A percentile compares a stretch with the other conserved stretches of the same genome.
Evolutionary conservation across 2,329 filamentous ascomycete genomes (phyloP).

Genomic region (Metarhizium anisopliae): DNA sequence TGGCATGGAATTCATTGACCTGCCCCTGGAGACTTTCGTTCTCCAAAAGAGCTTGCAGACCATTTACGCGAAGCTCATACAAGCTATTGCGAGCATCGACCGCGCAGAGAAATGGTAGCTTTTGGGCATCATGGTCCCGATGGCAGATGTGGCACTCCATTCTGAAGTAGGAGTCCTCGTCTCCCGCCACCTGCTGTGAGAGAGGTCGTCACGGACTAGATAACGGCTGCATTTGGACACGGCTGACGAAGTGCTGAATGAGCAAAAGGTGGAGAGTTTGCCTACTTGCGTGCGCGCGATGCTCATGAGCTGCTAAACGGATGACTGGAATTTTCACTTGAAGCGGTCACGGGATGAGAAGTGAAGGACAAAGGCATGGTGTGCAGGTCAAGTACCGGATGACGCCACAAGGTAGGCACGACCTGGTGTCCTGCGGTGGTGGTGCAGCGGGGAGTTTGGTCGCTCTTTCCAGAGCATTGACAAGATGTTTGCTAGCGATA

Average conservation of each 20-base stretch:
- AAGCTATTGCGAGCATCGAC: constrained; percentile 62
- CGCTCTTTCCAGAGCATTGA: background rate
- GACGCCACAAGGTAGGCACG: constrained; percentile 4
- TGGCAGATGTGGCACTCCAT: constrained; percentile 66
- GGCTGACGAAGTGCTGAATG: background rate
- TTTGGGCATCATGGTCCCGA: constrained; percentile 43
- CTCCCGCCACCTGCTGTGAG: background rate
- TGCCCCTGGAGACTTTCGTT: constrained; percentile 46
- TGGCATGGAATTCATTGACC: constrained; percentile 33
- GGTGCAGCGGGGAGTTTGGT: background rate
- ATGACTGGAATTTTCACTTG: constrained; percentile 3
- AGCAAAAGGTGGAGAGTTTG: background rate
- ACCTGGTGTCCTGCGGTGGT: background rate
- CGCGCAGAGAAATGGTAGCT: constrained; percentile 57
- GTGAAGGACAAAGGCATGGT: constrained; percentile 1
- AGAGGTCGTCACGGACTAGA: constrained; percentile 1
- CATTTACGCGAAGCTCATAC: constrained; percentile 55
- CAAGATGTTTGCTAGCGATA: background rate
- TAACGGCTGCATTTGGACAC: background rate
- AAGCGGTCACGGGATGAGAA: constrained; percentile 4
- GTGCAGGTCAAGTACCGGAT: background rate
- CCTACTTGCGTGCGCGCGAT: background rate
- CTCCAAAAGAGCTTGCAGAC: constrained; percentile 51
- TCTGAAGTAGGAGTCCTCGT: background rate
- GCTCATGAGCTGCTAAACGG: background rate